phyloP scores from a whole-genome alignment of 495 filamentous ascomycete genomes.

The Aspergillus nidulans region DNA sequence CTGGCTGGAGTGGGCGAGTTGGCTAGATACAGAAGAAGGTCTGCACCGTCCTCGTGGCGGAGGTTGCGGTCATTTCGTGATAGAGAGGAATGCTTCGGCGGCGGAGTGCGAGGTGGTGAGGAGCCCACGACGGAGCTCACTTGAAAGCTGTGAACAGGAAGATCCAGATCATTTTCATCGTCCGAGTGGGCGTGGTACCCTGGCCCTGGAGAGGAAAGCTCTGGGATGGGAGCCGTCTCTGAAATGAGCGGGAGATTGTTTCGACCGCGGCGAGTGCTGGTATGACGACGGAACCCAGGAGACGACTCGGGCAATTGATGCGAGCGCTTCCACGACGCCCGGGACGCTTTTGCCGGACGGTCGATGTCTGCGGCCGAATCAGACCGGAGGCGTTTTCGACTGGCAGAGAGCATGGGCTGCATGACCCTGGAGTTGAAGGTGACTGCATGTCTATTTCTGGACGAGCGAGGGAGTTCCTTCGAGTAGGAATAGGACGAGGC shows the following conservation, averaged over 20 bases:
- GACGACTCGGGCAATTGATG: slow-evolving; percentile 78
- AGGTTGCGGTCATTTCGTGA: slow-evolving; percentile 41
- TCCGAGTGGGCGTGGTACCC: slow-evolving; percentile 63
- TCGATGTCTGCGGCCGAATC: slow-evolving; percentile 59
- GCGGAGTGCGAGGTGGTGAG: slow-evolving; percentile 78
- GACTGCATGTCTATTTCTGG: slow-evolving; percentile 44
- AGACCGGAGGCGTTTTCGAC: slow-evolving; percentile 64
- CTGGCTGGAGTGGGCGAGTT: slow-evolving; percentile 84
- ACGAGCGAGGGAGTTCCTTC: slow-evolving; percentile 43
- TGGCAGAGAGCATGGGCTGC: slow-evolving; percentile 45
- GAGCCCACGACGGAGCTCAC: slow-evolving; percentile 54
- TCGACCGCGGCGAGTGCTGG: slow-evolving; percentile 8
- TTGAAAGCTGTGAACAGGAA: slow-evolving; percentile 73
- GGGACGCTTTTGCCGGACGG: slow-evolving; percentile 51
- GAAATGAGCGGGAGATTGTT: slow-evolving; percentile 69
- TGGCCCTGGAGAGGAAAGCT: slow-evolving; percentile 55
- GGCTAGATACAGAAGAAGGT: slow-evolving; percentile 86
- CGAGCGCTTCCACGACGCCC: slow-evolving; percentile 65
- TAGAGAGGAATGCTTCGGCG: slow-evolving; percentile 57
- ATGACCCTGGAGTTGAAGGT: slow-evolving; percentile 43
- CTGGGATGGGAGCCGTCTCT: slow-evolving; percentile 62
- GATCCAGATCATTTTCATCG: slow-evolving; percentile 68
- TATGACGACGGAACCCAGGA: slow-evolving; percentile 49
- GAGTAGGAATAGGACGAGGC: slow-evolving; percentile 41
- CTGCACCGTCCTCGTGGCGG: slow-evolving; percentile 76